Conservation (phyloP, 2,329 filamentous ascomycete genomes). For the Biscogniauxia marginata region DNA sequence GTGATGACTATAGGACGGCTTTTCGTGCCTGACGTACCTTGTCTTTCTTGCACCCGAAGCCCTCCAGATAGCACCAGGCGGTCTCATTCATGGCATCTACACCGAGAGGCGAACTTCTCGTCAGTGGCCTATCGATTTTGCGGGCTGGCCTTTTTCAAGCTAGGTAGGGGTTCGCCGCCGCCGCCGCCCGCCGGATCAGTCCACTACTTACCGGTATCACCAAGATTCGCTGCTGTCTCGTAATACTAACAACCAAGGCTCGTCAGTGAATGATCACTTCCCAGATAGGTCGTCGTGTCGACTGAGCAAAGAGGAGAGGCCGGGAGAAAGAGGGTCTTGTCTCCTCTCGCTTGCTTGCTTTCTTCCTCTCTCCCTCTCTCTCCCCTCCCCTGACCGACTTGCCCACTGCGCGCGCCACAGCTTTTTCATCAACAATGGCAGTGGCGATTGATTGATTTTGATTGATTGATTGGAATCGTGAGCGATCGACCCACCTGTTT, state of each 20-base stretch:
- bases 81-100: conserved; percentile 95
- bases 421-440: too few species aligned
- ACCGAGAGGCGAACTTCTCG: conserved; percentile 19
- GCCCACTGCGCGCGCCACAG: too few species aligned
- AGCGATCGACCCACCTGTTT: conserved; percentile 54
- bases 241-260: conserved; percentile 68
- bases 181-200: conserved; percentile 4
- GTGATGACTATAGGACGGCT: conserved; percentile 19
- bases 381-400: too few species aligned
- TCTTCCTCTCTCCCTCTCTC: too few species aligned
- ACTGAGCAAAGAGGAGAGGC: not conserved
- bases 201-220: conserved; percentile 67
- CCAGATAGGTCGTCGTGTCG: not conserved
- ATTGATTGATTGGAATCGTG: not conserved
- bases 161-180: not conserved
- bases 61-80: conserved; percentile 92
- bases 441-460: too few species aligned
- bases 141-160: too few species aligned
- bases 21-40: conserved; percentile 68
- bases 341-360: too few species aligned
- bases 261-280: conserved; percentile 19
- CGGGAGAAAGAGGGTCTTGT: not conserved
- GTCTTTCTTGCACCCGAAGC: conserved; percentile 97
- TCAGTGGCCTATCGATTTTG: conserved; percentile 27
- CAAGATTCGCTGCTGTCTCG: conserved; percentile 93